A percentile compares a stretch with the other conserved stretches of the same genome.
phyloP scores from a whole-genome alignment of 345 rosid genomes.

The Acer campestre region DNA sequence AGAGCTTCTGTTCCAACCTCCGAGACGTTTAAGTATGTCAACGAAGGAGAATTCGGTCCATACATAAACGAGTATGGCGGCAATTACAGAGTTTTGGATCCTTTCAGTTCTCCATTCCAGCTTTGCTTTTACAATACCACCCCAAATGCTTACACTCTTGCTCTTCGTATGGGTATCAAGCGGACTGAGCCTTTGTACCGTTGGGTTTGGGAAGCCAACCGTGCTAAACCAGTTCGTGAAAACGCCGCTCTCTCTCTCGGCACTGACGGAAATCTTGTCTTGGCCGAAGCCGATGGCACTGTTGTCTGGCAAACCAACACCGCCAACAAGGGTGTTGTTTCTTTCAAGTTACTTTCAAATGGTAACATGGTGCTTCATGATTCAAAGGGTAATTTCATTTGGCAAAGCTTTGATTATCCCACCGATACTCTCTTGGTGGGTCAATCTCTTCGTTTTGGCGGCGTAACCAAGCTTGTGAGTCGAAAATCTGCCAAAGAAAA shows the following conservation, averaged over 20 bases:
- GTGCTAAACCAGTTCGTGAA: constrained; percentile 60
- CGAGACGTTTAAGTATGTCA: constrained; percentile 34
- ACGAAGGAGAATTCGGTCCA: constrained; percentile 43
- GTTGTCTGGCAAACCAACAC: constrained; percentile 68
- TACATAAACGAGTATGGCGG: constrained; percentile 38
- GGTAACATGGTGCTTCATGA: constrained; percentile 68
- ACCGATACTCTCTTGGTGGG: constrained; percentile 66
- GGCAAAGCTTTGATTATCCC: constrained; percentile 69
- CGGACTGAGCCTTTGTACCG: constrained; percentile 39
- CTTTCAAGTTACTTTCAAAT: constrained; percentile 45
- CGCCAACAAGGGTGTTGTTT: constrained; percentile 57
- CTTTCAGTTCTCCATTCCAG: constrained; percentile 43
- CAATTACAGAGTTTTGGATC: constrained; percentile 33
- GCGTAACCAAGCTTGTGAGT: constrained; percentile 49
- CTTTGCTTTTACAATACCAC: constrained; percentile 68
- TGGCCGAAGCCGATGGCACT: constrained; percentile 57
- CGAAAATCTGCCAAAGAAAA: constrained; percentile 37
- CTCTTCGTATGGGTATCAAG: constrained; percentile 46
- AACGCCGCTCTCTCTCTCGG: constrained; percentile 56
- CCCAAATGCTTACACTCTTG: constrained; percentile 57
- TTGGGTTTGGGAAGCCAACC: constrained; percentile 80
- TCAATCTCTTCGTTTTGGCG: constrained; percentile 41
- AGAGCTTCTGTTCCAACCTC: constrained; percentile 43
- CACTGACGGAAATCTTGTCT: constrained; percentile 51
- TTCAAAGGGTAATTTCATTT: constrained; percentile 39